Evolutionary conservation across 306 rosid species (phyloP).

Genomic region (Castanea crenata): DNA sequence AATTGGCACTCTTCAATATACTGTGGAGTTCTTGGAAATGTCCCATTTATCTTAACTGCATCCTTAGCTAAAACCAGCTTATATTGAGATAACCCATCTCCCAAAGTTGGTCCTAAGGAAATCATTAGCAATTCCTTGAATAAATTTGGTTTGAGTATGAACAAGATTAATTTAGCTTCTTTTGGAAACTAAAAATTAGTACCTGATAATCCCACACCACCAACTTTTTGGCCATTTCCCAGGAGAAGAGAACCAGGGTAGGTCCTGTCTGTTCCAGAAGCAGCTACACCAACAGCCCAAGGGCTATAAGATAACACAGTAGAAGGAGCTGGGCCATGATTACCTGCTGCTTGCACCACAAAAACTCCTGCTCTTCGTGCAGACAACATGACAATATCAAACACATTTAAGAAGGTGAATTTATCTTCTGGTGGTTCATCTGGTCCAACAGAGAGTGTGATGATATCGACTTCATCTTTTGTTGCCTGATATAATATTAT

Average conservation of each 20-base stretch:
- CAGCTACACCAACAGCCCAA: slow-evolving; percentile 67
- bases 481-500: slow-evolving; percentile 42
- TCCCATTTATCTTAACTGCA: slow-evolving; percentile 50
- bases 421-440: slow-evolving; percentile 55
- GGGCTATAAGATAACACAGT: slow-evolving; percentile 72
- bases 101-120: slow-evolving; percentile 56
- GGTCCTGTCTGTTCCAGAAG: slow-evolving; percentile 63
- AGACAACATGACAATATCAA: slow-evolving; percentile 55
- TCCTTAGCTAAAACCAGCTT: slow-evolving; percentile 75
- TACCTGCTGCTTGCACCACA: slow-evolving; percentile 85
- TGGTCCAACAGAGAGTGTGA: slow-evolving; percentile 80
- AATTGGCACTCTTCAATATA: slow-evolving; percentile 79
- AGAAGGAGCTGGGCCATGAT: slow-evolving; percentile 70
- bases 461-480: slow-evolving; percentile 75
- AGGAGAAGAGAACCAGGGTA: slow-evolving; percentile 55
- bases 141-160: neutral
- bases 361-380: slow-evolving; percentile 80
- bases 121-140: slow-evolving; percentile 7
- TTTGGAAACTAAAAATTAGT: neutral
- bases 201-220: slow-evolving; percentile 72
- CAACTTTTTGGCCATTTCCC: slow-evolving; percentile 50
- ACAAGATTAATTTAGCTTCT: neutral
- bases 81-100: slow-evolving; percentile 38
- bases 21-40: slow-evolving; percentile 40
- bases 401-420: slow-evolving; percentile 51